phyloP scores from a whole-genome alignment of 495 filamentous ascomycete species.

The Tuber magnatum region DNA sequence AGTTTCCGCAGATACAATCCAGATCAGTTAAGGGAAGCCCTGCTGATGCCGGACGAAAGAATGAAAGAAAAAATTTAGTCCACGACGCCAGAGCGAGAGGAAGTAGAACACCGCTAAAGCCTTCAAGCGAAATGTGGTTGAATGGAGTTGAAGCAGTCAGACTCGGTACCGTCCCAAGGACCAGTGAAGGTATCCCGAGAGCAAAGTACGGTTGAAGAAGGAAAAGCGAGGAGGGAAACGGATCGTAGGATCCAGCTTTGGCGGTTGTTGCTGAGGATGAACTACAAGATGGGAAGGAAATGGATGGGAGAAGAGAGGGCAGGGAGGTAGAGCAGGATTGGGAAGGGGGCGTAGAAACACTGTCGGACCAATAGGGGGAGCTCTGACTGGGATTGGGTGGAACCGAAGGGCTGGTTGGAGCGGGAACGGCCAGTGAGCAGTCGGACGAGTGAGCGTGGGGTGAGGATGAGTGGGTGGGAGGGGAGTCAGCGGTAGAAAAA shows the following conservation, averaged over 20 bases:
- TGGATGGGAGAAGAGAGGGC: constrained; percentile 22
- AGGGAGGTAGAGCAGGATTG: constrained; percentile 35
- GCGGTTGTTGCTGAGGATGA: constrained; percentile 23
- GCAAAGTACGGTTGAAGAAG: constrained; percentile 25
- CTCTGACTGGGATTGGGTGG: constrained; percentile 34
- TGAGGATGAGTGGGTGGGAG: constrained; percentile 5
- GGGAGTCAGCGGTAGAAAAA: neutral
- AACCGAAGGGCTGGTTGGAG: constrained; percentile 33
- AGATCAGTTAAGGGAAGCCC: constrained; percentile 2
- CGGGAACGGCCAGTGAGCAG: constrained; percentile 17
- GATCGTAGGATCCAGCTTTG: constrained; percentile 39
- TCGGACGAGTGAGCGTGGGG: constrained; percentile 2
- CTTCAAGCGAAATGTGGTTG: neutral
- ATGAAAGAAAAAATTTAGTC: neutral
- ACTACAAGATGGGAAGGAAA: constrained; percentile 30
- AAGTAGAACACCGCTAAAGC: neutral
- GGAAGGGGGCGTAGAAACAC: constrained; percentile 29
- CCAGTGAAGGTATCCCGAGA: constrained; percentile 28
- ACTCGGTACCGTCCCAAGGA: constrained; percentile 36
- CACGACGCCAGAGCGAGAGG: neutral
- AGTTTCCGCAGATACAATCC: neutral
- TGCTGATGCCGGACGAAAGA: neutral
- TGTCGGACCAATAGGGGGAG: constrained; percentile 28
- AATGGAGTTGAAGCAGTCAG: constrained; percentile 5
- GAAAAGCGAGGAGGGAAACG: constrained; percentile 34